These are phyloP conservation scores for Boletus fagicola DNA, from an alignment of 768 basidiomycete genomes.

Conservation along the genomic window DNA sequence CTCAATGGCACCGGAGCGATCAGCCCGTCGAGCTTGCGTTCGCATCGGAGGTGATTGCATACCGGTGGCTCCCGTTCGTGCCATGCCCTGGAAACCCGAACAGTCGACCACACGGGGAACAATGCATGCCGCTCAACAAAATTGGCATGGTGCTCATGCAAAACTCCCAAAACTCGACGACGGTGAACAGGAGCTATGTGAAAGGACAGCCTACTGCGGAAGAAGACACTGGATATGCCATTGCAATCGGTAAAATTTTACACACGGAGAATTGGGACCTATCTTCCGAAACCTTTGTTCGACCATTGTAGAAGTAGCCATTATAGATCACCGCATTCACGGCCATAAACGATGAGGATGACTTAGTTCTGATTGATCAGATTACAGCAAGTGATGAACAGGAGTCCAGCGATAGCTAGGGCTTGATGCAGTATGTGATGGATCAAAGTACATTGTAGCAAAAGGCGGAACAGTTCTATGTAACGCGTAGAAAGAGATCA, in stretches of 20 bases:
- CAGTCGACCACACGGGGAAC: slow-evolving; percentile 50
- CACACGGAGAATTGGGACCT: slow-evolving; percentile 36
- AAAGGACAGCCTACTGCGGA: slow-evolving; percentile 41
- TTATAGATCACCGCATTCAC: neutral
- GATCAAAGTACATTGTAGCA: neutral
- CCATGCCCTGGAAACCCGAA: slow-evolving; percentile 52
- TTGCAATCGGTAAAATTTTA: slow-evolving; percentile 35
- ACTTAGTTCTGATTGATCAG: neutral
- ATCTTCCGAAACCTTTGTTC: neutral
- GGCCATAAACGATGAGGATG: neutral
- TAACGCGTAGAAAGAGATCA: neutral
- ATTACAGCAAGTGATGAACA: slow-evolving; percentile 1
- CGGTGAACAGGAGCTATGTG: slow-evolving; percentile 40
- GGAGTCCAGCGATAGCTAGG: neutral
- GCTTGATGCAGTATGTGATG: neutral
- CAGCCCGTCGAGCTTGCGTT: slow-evolving; percentile 47
- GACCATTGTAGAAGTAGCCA: neutral
- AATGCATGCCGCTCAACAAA: slow-evolving; percentile 32
- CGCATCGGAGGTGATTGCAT: slow-evolving; percentile 57
- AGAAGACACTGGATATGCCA: slow-evolving; percentile 35
- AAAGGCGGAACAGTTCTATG: neutral
- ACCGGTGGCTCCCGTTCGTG: slow-evolving; percentile 62
- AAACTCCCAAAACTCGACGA: slow-evolving; percentile 28
- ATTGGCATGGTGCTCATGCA: slow-evolving; percentile 48
- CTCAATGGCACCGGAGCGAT: slow-evolving; percentile 61